These are phyloP conservation scores for Glutinoglossum americanum DNA, from an alignment of 495 filamentous ascomycete species.

Conservation along the genomic window DNA sequence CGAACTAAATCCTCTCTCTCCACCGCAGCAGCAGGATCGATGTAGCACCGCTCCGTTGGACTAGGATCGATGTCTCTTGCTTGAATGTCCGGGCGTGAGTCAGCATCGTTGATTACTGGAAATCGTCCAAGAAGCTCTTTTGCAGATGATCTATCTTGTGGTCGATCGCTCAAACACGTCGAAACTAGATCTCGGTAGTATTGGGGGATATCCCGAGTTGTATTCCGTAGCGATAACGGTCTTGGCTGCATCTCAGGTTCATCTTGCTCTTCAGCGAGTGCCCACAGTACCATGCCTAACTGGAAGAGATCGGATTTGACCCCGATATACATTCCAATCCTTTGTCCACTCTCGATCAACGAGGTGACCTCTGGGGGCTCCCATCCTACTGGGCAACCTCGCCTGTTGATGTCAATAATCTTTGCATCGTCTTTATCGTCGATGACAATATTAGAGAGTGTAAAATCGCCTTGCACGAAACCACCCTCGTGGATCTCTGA, in stretches of 20 bases:
- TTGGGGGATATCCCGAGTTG: not conserved
- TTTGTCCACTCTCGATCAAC: slow-evolving; percentile 76
- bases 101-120: slow-evolving; percentile 12
- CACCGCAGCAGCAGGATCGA: not conserved
- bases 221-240: slow-evolving; percentile 29
- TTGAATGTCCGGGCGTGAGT: slow-evolving; percentile 1
- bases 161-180: slow-evolving; percentile 32
- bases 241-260: slow-evolving; percentile 66
- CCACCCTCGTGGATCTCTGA: slow-evolving; percentile 89
- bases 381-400: slow-evolving; percentile 93
- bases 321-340: slow-evolving; percentile 95
- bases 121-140: slow-evolving; percentile 33
- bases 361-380: slow-evolving; percentile 81
- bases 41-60: not conserved
- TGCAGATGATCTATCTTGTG: slow-evolving; percentile 31
- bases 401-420: slow-evolving; percentile 95
- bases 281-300: slow-evolving; percentile 94
- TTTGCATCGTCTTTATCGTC: slow-evolving; percentile 67
- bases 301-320: slow-evolving; percentile 95
- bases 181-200: slow-evolving; percentile 35
- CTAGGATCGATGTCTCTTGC: not conserved
- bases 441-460: slow-evolving; percentile 90
- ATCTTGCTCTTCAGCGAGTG: slow-evolving; percentile 64
- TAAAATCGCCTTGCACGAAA: slow-evolving; percentile 96
- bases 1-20: not conserved